These are phyloP conservation scores for Suillus bovinus DNA, from an alignment of 768 basidiomycete genomes.

Conservation along the genomic window DNA sequence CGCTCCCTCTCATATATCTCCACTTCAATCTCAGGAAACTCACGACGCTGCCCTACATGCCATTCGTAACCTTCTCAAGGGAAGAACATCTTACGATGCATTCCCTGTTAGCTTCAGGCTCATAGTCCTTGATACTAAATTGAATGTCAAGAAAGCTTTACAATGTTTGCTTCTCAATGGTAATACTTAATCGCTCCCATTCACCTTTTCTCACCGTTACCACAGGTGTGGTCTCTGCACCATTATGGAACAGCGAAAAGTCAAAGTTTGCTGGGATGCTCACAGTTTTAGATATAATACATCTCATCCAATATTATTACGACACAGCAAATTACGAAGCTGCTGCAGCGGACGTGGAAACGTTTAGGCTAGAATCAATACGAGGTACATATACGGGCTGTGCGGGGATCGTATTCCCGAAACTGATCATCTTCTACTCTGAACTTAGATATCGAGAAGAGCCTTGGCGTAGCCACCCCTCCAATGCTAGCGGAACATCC, in stretches of 20 bases:
- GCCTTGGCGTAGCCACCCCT: conserved; percentile 88
- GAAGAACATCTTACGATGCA: conserved; percentile 90
- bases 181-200: conserved; percentile 22
- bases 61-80: conserved; percentile 82
- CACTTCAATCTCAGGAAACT: conserved; percentile 51
- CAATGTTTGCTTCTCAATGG: conserved; percentile 85
- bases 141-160: conserved; percentile 94
- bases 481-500: conserved; percentile 91
- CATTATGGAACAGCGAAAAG: conserved; percentile 94
- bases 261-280: conserved; percentile 98
- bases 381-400: conserved; percentile 58
- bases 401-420: conserved; percentile 10
- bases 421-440: conserved; percentile 8
- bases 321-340: conserved; percentile 78
- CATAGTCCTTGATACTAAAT: conserved; percentile 94
- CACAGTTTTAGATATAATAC: conserved; percentile 98
- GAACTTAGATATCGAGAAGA: conserved; percentile 84
- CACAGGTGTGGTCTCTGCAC: conserved; percentile 94
- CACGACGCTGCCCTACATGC: conserved; percentile 67
- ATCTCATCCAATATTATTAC: conserved; percentile 99
- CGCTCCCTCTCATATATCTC: conserved; percentile 59
- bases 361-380: conserved; percentile 83
- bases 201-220: neutral
- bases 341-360: conserved; percentile 89
- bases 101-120: conserved; percentile 96